Conservation (phyloP, 2,329 filamentous ascomycete species). For the Beauveria sp. region DNA sequence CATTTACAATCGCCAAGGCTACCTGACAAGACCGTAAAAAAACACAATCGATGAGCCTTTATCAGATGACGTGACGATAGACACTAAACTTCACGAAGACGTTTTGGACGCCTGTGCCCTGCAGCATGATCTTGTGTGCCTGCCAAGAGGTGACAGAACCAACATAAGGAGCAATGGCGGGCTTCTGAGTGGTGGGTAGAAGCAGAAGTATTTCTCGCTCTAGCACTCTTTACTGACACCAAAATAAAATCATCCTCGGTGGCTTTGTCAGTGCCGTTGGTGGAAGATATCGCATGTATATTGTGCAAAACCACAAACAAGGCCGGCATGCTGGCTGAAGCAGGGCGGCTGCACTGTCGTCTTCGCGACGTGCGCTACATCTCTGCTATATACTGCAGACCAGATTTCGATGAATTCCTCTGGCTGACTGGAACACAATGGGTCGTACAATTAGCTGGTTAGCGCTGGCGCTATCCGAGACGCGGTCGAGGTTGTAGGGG, state of each 20-base stretch:
- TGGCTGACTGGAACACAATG: neutral
- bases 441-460: neutral
- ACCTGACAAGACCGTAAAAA: slow-evolving; percentile 23
- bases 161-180: slow-evolving; percentile 28
- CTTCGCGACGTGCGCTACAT: slow-evolving; percentile 6
- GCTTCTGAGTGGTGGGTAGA: slow-evolving; percentile 30
- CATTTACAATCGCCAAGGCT: slow-evolving; percentile 17
- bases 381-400: neutral
- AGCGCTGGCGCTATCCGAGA: neutral
- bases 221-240: slow-evolving; percentile 23
- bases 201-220: slow-evolving; percentile 23
- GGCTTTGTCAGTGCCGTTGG: slow-evolving; percentile 27
- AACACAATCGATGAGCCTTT: slow-evolving; percentile 22
- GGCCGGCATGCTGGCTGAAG: neutral
- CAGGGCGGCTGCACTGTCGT: slow-evolving; percentile 12
- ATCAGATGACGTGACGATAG: slow-evolving; percentile 18
- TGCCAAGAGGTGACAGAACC: slow-evolving; percentile 26
- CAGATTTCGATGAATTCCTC: neutral
- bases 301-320: neutral
- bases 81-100: slow-evolving; percentile 21
- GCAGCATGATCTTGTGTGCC: slow-evolving; percentile 19
- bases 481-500: neutral
- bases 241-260: slow-evolving; percentile 21
- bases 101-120: slow-evolving; percentile 21
- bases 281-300: slow-evolving; percentile 5